Evolutionary conservation across 2,329 filamentous ascomycete species (phyloP).

Genomic region (Cladobotryum protrusum): DNA sequence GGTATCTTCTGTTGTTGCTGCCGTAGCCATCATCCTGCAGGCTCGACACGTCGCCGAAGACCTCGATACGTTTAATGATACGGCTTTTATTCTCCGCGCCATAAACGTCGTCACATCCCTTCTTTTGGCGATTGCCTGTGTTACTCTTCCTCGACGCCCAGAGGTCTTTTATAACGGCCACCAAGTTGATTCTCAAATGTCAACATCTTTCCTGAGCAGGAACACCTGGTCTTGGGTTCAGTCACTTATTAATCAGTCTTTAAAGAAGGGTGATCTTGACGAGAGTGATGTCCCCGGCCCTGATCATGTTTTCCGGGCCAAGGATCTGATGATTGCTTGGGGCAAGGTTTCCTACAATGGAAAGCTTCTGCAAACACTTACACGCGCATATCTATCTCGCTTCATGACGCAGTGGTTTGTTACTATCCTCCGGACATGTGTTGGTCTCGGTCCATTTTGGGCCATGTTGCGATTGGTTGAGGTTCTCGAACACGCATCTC

Average conservation of each 20-base stretch:
- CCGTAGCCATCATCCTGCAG: conserved; percentile 39
- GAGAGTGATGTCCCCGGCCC: conserved; percentile 57
- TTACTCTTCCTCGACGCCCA: conserved; percentile 60
- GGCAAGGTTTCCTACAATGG: conserved; percentile 38
- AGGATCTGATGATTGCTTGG: conserved; percentile 46
- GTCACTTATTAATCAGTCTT: conserved; percentile 47
- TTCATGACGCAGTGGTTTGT: conserved; percentile 55
- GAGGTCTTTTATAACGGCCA: conserved; percentile 55
- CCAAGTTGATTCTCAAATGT: conserved; percentile 58
- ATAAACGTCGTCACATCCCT: conserved; percentile 40
- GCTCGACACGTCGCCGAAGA: conserved; percentile 30
- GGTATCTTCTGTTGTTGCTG: conserved; percentile 40
- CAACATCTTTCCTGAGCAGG: conserved; percentile 52
- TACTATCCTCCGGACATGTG: conserved; percentile 45
- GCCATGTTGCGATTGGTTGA: conserved; percentile 60
- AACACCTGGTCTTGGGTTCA: conserved; percentile 62
- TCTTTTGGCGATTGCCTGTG: conserved; percentile 40
- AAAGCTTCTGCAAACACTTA: conserved; percentile 55
- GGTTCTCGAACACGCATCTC: conserved; percentile 51
- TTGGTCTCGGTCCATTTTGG: conserved; percentile 67
- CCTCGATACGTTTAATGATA: conserved; percentile 28
- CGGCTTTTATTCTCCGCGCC: conserved; percentile 40
- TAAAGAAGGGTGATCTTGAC: conserved; percentile 54
- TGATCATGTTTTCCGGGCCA: conserved; percentile 47
- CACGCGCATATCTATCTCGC: conserved; percentile 49